A percentile compares a stretch with the other conserved stretches of the same genome.
phyloP scores from a whole-genome alignment of 192 early-diverging fungal genomes.

The Rhizophagus prolifer region DNA sequence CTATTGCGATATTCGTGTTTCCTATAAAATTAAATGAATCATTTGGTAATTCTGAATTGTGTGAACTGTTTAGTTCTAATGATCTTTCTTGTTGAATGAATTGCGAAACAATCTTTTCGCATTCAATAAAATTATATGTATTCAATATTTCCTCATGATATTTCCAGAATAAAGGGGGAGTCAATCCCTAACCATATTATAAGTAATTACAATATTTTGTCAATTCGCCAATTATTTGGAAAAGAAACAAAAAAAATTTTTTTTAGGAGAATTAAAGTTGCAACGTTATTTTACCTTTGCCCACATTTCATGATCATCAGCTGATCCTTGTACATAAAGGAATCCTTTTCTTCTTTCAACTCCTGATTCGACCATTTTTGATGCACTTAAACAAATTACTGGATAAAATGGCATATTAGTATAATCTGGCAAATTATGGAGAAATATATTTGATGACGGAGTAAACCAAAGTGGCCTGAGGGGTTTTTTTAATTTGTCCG shows the following conservation, averaged over 20 bases:
- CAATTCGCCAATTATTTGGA: too few species aligned
- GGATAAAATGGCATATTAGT: constrained; percentile 61
- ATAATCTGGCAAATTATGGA: constrained; percentile 48
- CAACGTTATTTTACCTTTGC: constrained; percentile 38
- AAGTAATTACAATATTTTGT: too few species aligned
- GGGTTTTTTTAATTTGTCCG: constrained; percentile 54
- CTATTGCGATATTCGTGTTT: constrained; percentile 63
- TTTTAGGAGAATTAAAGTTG: too few species aligned
- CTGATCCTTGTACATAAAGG: constrained; percentile 86
- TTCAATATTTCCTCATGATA: constrained; percentile 39
- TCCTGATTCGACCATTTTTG: constrained; percentile 52
- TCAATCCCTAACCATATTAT: constrained; percentile 50
- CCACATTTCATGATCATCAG: constrained; percentile 90
- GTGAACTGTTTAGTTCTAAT: constrained; percentile 19
- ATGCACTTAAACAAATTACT: constrained; percentile 77
- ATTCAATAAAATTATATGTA: constrained; percentile 27
- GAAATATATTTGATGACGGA: constrained; percentile 51
- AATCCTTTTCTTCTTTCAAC: constrained; percentile 53
- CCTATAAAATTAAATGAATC: constrained; percentile 53
- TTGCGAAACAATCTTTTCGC: constrained; percentile 39
- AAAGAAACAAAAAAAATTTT: too few species aligned
- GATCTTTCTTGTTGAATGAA: constrained; percentile 35
- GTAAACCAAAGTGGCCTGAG: constrained; percentile 85
- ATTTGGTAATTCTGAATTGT: constrained; percentile 11
- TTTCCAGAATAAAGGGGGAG: constrained; percentile 67